A percentile compares a stretch with the other conserved stretches of the same genome.
Conservation (phyloP, 805 yeast genomes). For the Schwanniomyces polymorphus region DNA sequence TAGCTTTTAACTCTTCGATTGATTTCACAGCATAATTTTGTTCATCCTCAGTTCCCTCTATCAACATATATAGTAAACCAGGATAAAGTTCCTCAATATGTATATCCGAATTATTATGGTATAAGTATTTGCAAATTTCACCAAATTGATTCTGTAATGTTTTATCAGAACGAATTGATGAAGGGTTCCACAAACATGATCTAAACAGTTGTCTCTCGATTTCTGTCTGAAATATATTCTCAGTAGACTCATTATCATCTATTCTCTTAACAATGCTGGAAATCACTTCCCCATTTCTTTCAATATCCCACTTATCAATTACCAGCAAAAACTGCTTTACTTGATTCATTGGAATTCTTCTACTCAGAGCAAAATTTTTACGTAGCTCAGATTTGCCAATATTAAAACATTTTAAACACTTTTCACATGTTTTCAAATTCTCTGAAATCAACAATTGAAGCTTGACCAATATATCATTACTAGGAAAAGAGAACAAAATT, state of each 20-base stretch:
- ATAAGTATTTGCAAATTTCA: background rate
- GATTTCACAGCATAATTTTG: constrained; percentile 45
- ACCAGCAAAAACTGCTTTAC: constrained; percentile 30
- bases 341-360: constrained; percentile 39
- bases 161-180: constrained; percentile 40
- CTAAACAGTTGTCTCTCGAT: constrained; percentile 25
- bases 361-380: constrained; percentile 49
- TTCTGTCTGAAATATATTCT: constrained; percentile 19
- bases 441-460: constrained; percentile 37
- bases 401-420: constrained; percentile 56
- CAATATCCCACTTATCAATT: constrained; percentile 37
- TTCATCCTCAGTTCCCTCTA: constrained; percentile 51
- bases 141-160: constrained; percentile 17
- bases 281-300: constrained; percentile 10
- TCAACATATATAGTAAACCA: constrained; percentile 53
- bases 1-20: constrained; percentile 1
- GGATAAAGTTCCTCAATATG: constrained; percentile 29
- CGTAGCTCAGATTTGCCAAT: constrained; percentile 51
- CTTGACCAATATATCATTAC: constrained; percentile 45
- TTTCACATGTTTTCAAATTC: constrained; percentile 48
- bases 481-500: constrained; percentile 61
- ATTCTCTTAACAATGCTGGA: constrained; percentile 4
- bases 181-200: constrained; percentile 50
- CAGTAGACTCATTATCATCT: background rate
- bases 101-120: background rate